Evolutionary conservation across 1,139 yeast genomes (phyloP), one percentile per base, ranked within the genome.

Genomic region (Candida sanyaensis): DNA sequence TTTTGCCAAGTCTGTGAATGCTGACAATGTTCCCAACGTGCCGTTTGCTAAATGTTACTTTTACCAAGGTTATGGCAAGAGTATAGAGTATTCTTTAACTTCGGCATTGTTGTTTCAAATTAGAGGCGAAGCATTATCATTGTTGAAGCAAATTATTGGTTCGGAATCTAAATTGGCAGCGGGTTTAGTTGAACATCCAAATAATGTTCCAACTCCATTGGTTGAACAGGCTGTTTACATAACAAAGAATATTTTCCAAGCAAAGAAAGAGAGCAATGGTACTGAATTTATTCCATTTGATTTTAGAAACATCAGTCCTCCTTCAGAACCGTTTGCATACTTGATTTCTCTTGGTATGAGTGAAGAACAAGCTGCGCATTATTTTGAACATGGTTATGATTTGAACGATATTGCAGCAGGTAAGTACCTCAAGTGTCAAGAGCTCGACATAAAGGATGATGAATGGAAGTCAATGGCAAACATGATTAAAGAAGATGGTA

Each of bases 281-380:
- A 66, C 43, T 49, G 77, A 54, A 2, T 69, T 69, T 41, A 71
- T 75, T 44, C 79, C 81, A 6, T 66, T 84, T 30, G 63, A 71
- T 13, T 73, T 81, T 68, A 65, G 68, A 37, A 72, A 74, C 38
- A 80, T 82, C 3, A 63, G 74, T 5, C 84, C 85, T 9, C 77
- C 88, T 0, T 68, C 70, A n/a, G 71, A 71, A 8, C 79, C 81
- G 54, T 63, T 79, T 7, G 71, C 75, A 5, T 81, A 78, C 52
- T 64, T 85, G 43, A 61, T 63, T 8, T 61, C 64, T 1, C 56
- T 74, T n/a, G 88, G 87, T 1, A 55, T 81, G 44, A 41, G 70
- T 1, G 71, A 66, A 12, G 56, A 61, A 0, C 69, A 68, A 28
- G 83, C 83, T 0, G 56, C 66, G 4, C 73, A 71, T 29, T 63